These are phyloP conservation scores for Lasiosphaeria ovina DNA, from an alignment of 495 filamentous ascomycete species.

Conservation along the genomic window DNA sequence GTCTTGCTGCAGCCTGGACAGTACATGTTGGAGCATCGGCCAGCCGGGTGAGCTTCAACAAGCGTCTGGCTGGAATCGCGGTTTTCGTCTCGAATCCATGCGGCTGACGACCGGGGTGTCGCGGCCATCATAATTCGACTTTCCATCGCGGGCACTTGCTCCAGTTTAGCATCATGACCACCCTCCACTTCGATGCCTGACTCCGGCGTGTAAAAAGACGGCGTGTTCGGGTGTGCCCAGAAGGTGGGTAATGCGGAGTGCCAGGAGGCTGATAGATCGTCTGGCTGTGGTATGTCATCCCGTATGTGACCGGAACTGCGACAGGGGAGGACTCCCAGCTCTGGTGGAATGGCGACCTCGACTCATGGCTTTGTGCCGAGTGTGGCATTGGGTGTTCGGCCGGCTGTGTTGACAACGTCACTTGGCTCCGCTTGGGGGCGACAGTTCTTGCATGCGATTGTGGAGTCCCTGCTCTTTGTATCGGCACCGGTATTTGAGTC, in stretches of 20 bases:
- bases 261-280: constrained; percentile 17
- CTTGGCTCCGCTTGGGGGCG: constrained; percentile 1
- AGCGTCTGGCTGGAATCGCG: constrained; percentile 32
- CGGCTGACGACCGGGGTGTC: constrained; percentile 26
- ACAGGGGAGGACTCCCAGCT: constrained; percentile 21
- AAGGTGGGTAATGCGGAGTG: constrained; percentile 18
- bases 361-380: constrained; percentile 10
- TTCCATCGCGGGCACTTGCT: not conserved
- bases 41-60: constrained; percentile 28
- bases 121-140: constrained; percentile 16
- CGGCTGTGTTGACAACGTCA: constrained; percentile 15
- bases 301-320: constrained; percentile 16
- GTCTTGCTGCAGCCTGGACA: constrained; percentile 29
- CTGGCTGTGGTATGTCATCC: constrained; percentile 20
- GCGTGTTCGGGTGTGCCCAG: constrained; percentile 9
- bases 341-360: constrained; percentile 12
- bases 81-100: constrained; percentile 30
- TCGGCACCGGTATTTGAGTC: constrained; percentile 25
- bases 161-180: not conserved
- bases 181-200: not conserved
- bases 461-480: constrained; percentile 21
- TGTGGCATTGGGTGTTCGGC: constrained; percentile 4
- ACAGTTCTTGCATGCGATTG: constrained; percentile 9
- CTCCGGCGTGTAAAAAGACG: constrained; percentile 2
- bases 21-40: constrained; percentile 23